These are phyloP conservation scores for Fusarium sp. DNA, from an alignment of 2,329 filamentous ascomycete species.

Conservation along the genomic window DNA sequence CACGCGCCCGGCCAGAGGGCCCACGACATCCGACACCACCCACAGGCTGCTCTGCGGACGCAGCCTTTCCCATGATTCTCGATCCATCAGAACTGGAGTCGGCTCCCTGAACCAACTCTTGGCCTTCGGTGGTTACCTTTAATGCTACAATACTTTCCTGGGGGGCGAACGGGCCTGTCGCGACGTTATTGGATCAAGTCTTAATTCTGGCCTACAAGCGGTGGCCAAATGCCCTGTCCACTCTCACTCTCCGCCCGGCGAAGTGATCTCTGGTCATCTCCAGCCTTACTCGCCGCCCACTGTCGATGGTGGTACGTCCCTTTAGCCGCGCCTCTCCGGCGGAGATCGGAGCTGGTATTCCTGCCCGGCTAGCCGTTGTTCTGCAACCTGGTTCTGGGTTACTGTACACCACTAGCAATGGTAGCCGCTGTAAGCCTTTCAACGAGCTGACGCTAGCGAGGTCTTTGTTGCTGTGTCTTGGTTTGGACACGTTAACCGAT, in stretches of 20 bases:
- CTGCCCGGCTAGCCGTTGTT: conserved; percentile 2
- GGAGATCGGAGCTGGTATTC: conserved; percentile 23
- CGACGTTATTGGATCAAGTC: conserved; percentile 12
- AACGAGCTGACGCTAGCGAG: conserved; percentile 20
- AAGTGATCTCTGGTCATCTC: conserved; percentile 18
- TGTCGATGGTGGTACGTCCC: conserved; percentile 5
- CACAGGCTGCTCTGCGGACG: background rate
- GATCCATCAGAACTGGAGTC: conserved; percentile 39
- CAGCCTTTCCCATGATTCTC: conserved; percentile 10
- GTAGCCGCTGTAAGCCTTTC: conserved; percentile 24
- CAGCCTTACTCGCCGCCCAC: conserved; percentile 26
- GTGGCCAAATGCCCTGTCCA: conserved; percentile 3
- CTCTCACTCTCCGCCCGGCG: conserved; percentile 7
- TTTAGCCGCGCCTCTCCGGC: conserved; percentile 35
- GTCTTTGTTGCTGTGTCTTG: conserved; percentile 26
- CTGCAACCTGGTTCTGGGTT: conserved; percentile 8
- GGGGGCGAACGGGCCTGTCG: background rate
- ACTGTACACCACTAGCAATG: conserved; percentile 22
- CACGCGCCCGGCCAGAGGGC: conserved; percentile 31
- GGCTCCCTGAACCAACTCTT: conserved; percentile 2
- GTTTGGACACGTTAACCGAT: conserved; percentile 1
- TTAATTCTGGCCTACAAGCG: conserved; percentile 16
- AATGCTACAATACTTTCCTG: background rate
- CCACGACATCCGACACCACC: conserved; percentile 22
- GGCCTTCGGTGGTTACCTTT: conserved; percentile 7